Percentiles rank a stretch among this genome's conserved stretches.
phyloP scores from a whole-genome alignment of 345 rosid species.

The Melaleuca alternifolia region DNA sequence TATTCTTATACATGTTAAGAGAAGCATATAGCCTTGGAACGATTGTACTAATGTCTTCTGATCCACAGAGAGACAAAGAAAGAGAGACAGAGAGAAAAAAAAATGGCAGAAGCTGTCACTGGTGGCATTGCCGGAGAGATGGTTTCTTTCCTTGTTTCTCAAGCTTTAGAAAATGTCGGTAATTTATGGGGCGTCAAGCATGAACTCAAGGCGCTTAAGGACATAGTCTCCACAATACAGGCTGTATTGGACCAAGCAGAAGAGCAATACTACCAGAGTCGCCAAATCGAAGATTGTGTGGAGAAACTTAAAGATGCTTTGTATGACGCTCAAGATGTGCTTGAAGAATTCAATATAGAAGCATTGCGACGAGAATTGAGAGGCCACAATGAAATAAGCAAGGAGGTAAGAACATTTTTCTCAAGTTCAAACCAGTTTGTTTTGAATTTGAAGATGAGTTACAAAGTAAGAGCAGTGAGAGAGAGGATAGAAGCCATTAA shows the following conservation, averaged over 20 bases:
- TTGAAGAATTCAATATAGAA: slow-evolving; percentile 15
- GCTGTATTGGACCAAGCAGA: slow-evolving; percentile 10
- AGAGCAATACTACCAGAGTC: not conserved
- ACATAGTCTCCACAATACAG: not conserved
- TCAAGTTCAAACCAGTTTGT: not conserved
- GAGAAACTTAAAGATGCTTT: slow-evolving; percentile 5
- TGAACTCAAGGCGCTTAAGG: rapidly evolving
- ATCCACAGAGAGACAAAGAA: not conserved
- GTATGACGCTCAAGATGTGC: slow-evolving; percentile 20
- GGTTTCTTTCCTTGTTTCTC: rapidly evolving
- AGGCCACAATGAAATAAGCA: not conserved
- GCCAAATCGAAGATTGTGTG: slow-evolving; percentile 9
- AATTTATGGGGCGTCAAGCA: not conserved
- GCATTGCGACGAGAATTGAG: not conserved
- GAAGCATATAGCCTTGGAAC: too few species aligned
- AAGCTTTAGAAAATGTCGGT: rapidly evolving
- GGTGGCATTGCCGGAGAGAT: not conserved
- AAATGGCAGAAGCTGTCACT: not conserved
- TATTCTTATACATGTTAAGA: too few species aligned
- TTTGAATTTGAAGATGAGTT: not conserved
- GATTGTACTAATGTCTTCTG: rapidly evolving
- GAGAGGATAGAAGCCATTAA: not conserved
- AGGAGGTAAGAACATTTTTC: not conserved
- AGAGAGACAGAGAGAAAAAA: not conserved
- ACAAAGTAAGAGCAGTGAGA: not conserved